Percentiles rank a stretch among this genome's conserved stretches.
Conservation (phyloP, 1,284 basidiomycete species). For the Phylloporus sp. region DNA sequence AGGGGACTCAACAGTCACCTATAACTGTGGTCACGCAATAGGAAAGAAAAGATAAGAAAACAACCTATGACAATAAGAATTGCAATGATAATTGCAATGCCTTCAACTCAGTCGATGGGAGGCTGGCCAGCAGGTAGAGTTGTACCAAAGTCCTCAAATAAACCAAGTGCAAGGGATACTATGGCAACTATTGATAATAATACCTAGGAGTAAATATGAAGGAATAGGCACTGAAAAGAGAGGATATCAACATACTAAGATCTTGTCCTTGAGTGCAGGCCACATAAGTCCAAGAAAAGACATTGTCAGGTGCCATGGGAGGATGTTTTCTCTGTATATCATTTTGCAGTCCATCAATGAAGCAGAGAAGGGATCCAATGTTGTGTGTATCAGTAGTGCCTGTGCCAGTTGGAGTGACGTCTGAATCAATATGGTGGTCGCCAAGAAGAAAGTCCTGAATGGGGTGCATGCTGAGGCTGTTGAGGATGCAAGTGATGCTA, state of each 20-base stretch:
- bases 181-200: conserved; percentile 91
- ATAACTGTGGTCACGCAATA: conserved; percentile 11
- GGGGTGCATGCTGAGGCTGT: conserved; percentile 77
- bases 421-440: conserved; percentile 7
- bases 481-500: conserved; percentile 74
- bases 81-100: conserved; percentile 95
- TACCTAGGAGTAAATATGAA: conserved; percentile 58
- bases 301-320: conserved; percentile 84
- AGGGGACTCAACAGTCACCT: conserved; percentile 86
- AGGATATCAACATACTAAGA: conserved; percentile 68
- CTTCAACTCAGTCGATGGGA: conserved; percentile 96
- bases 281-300: conserved; percentile 89
- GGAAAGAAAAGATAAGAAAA: background rate
- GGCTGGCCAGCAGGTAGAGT: conserved; percentile 65
- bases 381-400: conserved; percentile 38
- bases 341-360: conserved; percentile 70
- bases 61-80: conserved; percentile 79
- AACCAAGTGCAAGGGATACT: conserved; percentile 91
- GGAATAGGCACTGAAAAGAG: background rate
- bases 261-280: conserved; percentile 94
- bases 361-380: conserved; percentile 54
- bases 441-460: conserved; percentile 57
- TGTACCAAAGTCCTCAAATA: conserved; percentile 92
- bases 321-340: conserved; percentile 85
- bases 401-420: conserved; percentile 48